phyloP scores from a whole-genome alignment of 495 filamentous ascomycete genomes.

The Aspergillus wentii region DNA sequence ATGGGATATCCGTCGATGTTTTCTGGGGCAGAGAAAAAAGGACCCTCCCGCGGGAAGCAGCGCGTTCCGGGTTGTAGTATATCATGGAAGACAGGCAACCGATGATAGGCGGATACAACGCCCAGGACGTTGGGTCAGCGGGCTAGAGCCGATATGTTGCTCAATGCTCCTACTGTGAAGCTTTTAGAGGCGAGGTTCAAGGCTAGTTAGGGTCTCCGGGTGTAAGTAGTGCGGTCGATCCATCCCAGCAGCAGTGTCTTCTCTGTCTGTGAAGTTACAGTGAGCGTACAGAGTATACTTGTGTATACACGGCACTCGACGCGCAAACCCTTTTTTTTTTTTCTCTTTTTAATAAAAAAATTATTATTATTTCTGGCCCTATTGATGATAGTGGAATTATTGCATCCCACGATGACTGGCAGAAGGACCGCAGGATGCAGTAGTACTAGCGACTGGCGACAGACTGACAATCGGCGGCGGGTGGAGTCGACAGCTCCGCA shows the following conservation, averaged over 20 bases:
- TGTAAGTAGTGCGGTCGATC: slow-evolving; percentile 17
- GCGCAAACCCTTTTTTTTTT: too few species aligned
- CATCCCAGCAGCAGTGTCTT: slow-evolving; percentile 10
- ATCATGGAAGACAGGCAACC: slow-evolving; percentile 8
- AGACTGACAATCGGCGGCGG: too few species aligned
- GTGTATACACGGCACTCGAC: too few species aligned
- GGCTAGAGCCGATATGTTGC: slow-evolving; percentile 13
- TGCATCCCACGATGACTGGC: slow-evolving; percentile 21
- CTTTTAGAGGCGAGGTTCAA: slow-evolving; percentile 26
- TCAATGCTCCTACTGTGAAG: slow-evolving; percentile 12
- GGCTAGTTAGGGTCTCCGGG: slow-evolving; percentile 19
- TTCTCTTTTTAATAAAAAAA: too few species aligned
- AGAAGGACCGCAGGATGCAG: too few species aligned
- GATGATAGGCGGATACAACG: slow-evolving; percentile 21
- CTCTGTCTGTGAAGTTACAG: slow-evolving; percentile 8
- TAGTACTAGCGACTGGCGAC: too few species aligned
- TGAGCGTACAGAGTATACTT: too few species aligned
- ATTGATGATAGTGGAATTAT: slow-evolving; percentile 21
- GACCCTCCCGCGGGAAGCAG: slow-evolving; percentile 14
- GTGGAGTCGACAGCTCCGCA: slow-evolving; percentile 21
- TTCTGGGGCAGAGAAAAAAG: slow-evolving; percentile 9
- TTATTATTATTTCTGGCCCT: slow-evolving; percentile 22
- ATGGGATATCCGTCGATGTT: too few species aligned
- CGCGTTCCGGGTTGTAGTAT: slow-evolving; percentile 10
- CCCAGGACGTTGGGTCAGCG: slow-evolving; percentile 28